Conservation (phyloP, 176 grass and related monocot genomes). For the Urochloa ruziziensis region DNA sequence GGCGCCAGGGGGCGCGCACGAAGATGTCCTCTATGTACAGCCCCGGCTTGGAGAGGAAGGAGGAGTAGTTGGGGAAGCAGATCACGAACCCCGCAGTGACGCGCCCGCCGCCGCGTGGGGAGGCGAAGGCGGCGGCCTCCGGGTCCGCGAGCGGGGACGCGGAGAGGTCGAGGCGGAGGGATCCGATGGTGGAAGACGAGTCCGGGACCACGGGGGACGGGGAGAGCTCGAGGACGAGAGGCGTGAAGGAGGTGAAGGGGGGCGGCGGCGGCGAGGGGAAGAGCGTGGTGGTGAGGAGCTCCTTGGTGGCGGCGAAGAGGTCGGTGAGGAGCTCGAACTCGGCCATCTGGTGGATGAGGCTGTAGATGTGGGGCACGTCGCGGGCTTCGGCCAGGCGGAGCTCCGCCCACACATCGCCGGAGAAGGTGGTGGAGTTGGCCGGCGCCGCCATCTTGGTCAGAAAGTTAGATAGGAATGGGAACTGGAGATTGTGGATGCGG, state of each 20-base stretch:
- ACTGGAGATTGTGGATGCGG: neutral
- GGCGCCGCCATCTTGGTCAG: conserved; percentile 49
- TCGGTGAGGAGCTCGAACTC: conserved; percentile 86
- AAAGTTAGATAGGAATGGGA: neutral
- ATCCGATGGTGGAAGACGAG: conserved; percentile 22
- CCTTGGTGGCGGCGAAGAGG: conserved; percentile 75
- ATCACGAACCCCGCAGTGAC: conserved; percentile 58
- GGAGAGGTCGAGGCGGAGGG: conserved; percentile 45
- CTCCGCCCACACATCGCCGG: conserved; percentile 67
- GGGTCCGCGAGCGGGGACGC: conserved; percentile 39
- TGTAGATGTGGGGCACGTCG: conserved; percentile 78
- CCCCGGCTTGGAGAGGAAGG: conserved; percentile 66
- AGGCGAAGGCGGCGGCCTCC: conserved; percentile 49
- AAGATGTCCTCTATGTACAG: conserved; percentile 68
- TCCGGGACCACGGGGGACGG: neutral
- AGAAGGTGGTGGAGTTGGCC: conserved; percentile 32
- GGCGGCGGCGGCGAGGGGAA: conserved; percentile 50
- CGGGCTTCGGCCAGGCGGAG: conserved; percentile 57
- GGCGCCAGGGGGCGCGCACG: conserved; percentile 78
- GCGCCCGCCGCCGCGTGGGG: conserved; percentile 32
- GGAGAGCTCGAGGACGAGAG: conserved; percentile 62
- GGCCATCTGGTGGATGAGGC: conserved; percentile 86
- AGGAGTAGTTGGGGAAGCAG: conserved; percentile 75
- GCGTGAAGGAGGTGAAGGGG: conserved; percentile 66
- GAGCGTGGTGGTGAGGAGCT: conserved; percentile 51